Evolutionary conservation across 2,329 filamentous ascomycete species (phyloP), one percentile per base, ranked within the genome.

Genomic region (Emmonsiellopsis sp.): DNA sequence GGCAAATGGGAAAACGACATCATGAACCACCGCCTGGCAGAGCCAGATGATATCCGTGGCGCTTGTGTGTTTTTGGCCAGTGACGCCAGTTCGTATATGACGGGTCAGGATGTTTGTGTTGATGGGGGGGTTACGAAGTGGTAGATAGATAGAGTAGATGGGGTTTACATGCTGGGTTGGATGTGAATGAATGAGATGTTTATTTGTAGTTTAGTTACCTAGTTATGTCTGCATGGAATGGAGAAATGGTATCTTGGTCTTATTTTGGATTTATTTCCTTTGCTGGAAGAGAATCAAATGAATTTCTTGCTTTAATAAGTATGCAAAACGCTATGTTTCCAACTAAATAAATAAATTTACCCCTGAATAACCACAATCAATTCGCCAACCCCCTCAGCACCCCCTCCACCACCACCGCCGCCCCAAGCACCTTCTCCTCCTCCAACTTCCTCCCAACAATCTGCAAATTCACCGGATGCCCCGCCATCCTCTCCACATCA

Each of bases 1-100:
- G 80, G 83, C 49, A 84, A 95, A 60, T 75, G 90, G 40, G 78
- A 87, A 55, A 80, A 77, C 58, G 85, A 85, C 63, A 95, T 95
- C 61, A 79, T 54, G 52, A 11, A 52, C 46, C 31, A 46, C 16
- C 44, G 56, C 20, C 51, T 52, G 42, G 54, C 50, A 10, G 52
- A 50, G 16, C 54, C 56, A 10, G 43, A 56, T 32, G 56, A 58
- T 44, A 47, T 58, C 26, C 30, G 44, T 16, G 56, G 56, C 1
- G 48, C 45, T 7, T 47, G 49, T 7, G 43, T 58, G 31, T 58
- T 52, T 32, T 37, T 56, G 35, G 54, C 56, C 20, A 58, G 56
- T 13, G 48, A 50, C 40, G 56, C 56, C 2, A 58, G 56, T 46
- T 46, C 52, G 3, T 58, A 56, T 51, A 52, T 58, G 37, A 56